Conservation (phyloP, 1,284 basidiomycete genomes). For the Thelephora terrestris region DNA sequence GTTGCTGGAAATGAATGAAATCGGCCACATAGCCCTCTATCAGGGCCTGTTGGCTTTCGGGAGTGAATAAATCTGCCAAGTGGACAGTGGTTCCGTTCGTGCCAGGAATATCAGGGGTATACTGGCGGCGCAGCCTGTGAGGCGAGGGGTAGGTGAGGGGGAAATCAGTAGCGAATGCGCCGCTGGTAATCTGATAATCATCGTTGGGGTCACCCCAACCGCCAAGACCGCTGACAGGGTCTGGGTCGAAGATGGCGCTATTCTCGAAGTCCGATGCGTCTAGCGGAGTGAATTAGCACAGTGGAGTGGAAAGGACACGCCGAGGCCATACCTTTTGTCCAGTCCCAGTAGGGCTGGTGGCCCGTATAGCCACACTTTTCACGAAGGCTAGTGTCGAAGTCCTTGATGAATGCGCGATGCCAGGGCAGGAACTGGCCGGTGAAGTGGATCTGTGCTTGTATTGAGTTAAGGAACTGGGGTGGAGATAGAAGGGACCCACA, state of each 20-base stretch:
- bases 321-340: constrained; percentile 22
- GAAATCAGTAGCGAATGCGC: constrained; percentile 23
- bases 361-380: constrained; percentile 26
- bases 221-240: constrained; percentile 24
- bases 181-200: constrained; percentile 22
- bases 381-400: constrained; percentile 23
- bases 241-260: constrained; percentile 22
- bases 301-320: not conserved
- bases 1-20: constrained; percentile 25
- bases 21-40: constrained; percentile 23
- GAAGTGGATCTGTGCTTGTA: constrained; percentile 22
- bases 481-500: constrained; percentile 7
- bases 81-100: no score
- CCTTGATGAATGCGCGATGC: constrained; percentile 27
- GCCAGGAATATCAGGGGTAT: constrained; percentile 23
- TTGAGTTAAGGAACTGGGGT: not conserved
- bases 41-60: constrained; percentile 17
- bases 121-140: constrained; percentile 27
- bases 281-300: constrained; percentile 5
- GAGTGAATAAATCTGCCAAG: constrained; percentile 22
- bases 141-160: constrained; percentile 24
- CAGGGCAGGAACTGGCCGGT: constrained; percentile 29
- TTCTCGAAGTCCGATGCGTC: constrained; percentile 23
- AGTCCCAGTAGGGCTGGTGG: constrained; percentile 30
- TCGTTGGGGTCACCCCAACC: constrained; percentile 27